phyloP scores from a whole-genome alignment of 2,329 filamentous ascomycete species.

The Alternaria arborescens region DNA sequence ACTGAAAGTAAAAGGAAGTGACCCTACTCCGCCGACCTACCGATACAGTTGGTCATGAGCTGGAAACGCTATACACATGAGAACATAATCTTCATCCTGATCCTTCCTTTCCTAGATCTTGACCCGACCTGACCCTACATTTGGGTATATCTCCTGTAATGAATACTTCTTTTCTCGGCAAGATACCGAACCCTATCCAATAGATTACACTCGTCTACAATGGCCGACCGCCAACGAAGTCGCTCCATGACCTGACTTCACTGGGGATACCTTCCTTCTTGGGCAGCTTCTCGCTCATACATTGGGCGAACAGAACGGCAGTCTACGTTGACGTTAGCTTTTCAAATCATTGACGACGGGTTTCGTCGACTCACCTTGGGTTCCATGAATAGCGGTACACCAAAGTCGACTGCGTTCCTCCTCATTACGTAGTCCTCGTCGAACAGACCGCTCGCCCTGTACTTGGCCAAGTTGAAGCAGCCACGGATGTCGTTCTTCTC shows the following conservation, averaged over 20 bases:
- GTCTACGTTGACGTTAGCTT: slow-evolving; percentile 66
- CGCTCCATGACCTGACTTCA: slow-evolving; percentile 93
- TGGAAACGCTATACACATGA: slow-evolving; percentile 27
- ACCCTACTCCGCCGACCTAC: slow-evolving; percentile 14
- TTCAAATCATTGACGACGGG: neutral
- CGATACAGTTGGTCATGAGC: slow-evolving; percentile 11
- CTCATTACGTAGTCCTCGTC: slow-evolving; percentile 99
- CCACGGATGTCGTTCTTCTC: slow-evolving; percentile 96
- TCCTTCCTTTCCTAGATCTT: slow-evolving; percentile 1
- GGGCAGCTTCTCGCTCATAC: slow-evolving; percentile 96
- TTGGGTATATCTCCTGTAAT: slow-evolving; percentile 20
- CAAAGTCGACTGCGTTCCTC: slow-evolving; percentile 97
- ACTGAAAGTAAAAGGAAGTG: slow-evolving; percentile 9
- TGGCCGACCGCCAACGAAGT: slow-evolving; percentile 76
- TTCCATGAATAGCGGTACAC: slow-evolving; percentile 98
- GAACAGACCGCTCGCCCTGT: slow-evolving; percentile 80
- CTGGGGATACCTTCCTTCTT: slow-evolving; percentile 85
- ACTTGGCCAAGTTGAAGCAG: slow-evolving; percentile 91
- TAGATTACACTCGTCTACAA: slow-evolving; percentile 29
- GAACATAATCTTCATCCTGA: slow-evolving; percentile 17
- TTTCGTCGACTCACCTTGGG: slow-evolving; percentile 74
- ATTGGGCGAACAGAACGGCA: slow-evolving; percentile 92
- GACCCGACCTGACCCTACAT: slow-evolving; percentile 4
- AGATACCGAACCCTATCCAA: neutral
- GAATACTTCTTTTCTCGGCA: neutral